Conservation (phyloP, 202 grass and related monocot species). For the Schoenoplectus triqueter region DNA sequence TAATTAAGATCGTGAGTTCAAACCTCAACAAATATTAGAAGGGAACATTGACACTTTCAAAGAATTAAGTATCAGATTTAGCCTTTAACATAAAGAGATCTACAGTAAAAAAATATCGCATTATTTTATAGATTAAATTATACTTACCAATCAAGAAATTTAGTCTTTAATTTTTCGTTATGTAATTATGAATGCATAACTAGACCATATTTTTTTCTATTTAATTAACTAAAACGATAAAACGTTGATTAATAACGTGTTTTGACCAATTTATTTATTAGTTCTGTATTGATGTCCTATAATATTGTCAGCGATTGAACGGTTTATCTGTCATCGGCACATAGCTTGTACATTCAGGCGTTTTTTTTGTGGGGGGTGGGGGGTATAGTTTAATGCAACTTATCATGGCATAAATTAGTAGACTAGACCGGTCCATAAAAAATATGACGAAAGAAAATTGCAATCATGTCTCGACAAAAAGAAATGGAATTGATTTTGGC, state of each 20-base stretch:
- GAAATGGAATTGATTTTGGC: too few relatives aligned
- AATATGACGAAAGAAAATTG: too few relatives aligned
- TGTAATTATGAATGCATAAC: neutral
- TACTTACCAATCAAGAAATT: neutral
- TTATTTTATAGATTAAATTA: neutral
- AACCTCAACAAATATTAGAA: too few relatives aligned
- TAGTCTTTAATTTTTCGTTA: neutral
- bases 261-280: neutral
- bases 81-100: too few relatives aligned
- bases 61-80: too few relatives aligned
- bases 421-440: too few relatives aligned
- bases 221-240: neutral
- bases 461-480: too few relatives aligned
- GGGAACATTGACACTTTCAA: neutral
- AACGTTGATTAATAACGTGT: neutral
- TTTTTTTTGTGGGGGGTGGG: neutral
- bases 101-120: too few relatives aligned
- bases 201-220: neutral
- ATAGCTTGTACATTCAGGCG: too few relatives aligned
- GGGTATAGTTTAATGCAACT: neutral
- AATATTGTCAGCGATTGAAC: neutral
- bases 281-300: neutral
- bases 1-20: too few relatives aligned
- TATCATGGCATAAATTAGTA: neutral
- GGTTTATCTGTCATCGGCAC: too few relatives aligned